A percentile compares a stretch with the other conserved stretches of the same genome.
Conservation (phyloP, 1,284 basidiomycete species). For the Inonotus hispidus region DNA sequence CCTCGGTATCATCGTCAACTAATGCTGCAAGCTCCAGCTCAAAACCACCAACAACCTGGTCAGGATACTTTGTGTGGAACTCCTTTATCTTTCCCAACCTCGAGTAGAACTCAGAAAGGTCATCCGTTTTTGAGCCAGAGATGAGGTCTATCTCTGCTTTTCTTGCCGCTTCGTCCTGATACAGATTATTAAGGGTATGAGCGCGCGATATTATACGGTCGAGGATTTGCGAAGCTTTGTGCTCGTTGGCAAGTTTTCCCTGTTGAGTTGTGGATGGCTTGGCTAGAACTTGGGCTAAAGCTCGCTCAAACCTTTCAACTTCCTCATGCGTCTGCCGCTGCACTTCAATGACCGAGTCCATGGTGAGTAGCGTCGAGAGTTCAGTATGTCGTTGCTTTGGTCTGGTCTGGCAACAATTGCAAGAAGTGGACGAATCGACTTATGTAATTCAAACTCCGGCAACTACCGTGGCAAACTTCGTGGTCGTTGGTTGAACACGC, state of each 20-base stretch:
- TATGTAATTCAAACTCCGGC: not conserved
- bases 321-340: slow-evolving; percentile 95
- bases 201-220: slow-evolving; percentile 75
- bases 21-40: slow-evolving; percentile 78
- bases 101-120: slow-evolving; percentile 90
- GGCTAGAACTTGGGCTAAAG: slow-evolving; percentile 66
- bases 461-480: not conserved
- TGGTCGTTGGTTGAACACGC: no score
- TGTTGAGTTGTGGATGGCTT: slow-evolving; percentile 59
- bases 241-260: slow-evolving; percentile 69
- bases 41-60: slow-evolving; percentile 74
- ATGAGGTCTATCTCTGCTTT: slow-evolving; percentile 59
- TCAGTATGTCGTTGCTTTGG: not conserved
- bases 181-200: slow-evolving; percentile 59
- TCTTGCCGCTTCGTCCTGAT: slow-evolving; percentile 67
- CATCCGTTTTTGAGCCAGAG: slow-evolving; percentile 51
- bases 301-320: slow-evolving; percentile 82
- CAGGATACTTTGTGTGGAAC: slow-evolving; percentile 93
- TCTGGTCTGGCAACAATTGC: no score
- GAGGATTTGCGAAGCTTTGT: slow-evolving; percentile 83
- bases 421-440: not conserved
- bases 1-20: slow-evolving; percentile 66
- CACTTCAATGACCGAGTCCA: slow-evolving; percentile 91
- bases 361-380: slow-evolving; percentile 28
- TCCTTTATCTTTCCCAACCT: slow-evolving; percentile 93